These are phyloP conservation scores for Gossypium rotundifolium DNA, from an alignment of 345 rosid species.

Conservation along the genomic window DNA sequence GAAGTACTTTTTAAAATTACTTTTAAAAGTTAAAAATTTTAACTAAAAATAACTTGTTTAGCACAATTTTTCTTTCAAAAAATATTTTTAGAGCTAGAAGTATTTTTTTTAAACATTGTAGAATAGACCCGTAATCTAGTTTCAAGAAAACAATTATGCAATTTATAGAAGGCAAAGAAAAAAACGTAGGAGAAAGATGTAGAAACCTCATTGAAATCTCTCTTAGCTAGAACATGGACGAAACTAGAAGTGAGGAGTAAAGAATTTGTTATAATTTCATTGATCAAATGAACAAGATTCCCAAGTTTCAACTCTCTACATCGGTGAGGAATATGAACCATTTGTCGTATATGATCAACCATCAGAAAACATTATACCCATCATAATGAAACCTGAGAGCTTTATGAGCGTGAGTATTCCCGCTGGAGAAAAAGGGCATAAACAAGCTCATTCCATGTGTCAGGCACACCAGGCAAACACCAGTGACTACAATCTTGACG, in stretches of 20 bases:
- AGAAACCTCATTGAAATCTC: no score
- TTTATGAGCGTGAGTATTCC: conserved; percentile 12
- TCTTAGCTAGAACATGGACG: not conserved
- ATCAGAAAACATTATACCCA: not conserved
- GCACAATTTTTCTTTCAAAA: no score
- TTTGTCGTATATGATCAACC: not conserved
- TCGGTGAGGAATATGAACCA: not conserved
- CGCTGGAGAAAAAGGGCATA: conserved; percentile 42
- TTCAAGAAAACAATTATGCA: not conserved
- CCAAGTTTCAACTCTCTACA: conserved; percentile 1
- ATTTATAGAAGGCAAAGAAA: not conserved
- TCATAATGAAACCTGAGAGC: conserved; percentile 14
- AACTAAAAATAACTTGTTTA: no score
- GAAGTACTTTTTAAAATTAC: no score
- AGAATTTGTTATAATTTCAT: conserved; percentile 1
- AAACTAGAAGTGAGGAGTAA: not conserved
- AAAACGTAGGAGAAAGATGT: not conserved
- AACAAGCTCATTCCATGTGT: conserved; percentile 63
- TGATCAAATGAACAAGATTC: not conserved
- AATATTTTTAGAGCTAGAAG: no score
- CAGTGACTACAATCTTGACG: conserved; percentile 76
- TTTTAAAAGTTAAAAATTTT: no score
- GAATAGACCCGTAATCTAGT: not conserved
- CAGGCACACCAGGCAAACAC: conserved; percentile 81
- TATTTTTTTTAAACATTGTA: no score